Evolutionary conservation across 208 protist genomes (phyloP).

Genomic region (Crithidia sp.): DNA sequence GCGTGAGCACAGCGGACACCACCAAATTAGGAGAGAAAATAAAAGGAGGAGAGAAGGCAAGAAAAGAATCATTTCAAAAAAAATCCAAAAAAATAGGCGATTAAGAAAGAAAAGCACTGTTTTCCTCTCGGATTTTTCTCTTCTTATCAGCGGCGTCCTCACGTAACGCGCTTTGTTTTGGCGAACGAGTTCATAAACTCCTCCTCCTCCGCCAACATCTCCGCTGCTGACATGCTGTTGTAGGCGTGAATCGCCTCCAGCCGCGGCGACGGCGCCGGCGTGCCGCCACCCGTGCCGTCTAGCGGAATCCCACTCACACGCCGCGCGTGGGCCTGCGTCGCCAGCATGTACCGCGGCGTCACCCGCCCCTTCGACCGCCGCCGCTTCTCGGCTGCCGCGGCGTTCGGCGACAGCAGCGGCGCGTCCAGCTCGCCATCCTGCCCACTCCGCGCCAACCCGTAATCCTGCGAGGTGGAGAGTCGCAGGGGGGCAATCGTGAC

Average conservation of each 20-base stretch:
- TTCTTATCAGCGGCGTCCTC: neutral
- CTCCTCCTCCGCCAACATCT: conserved; percentile 54
- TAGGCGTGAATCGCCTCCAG: conserved; percentile 16
- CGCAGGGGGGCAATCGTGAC: conserved; percentile 7
- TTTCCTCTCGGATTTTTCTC: neutral
- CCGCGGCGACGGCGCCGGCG: neutral
- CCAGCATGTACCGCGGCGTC: conserved; percentile 50
- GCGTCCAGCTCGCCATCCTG: conserved; percentile 4
- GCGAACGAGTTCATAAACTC: conserved; percentile 59
- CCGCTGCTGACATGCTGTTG: conserved; percentile 37
- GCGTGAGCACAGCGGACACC: too few relatives aligned
- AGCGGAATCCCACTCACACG: conserved; percentile 12
- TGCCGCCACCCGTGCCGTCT: neutral
- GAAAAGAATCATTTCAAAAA: conserved; percentile 7
- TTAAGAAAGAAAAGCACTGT: neutral
- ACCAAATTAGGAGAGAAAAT: neutral
- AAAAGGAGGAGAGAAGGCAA: neutral
- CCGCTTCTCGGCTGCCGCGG: conserved; percentile 5
- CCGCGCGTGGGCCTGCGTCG: conserved; percentile 36
- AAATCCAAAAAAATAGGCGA: conserved; percentile 4
- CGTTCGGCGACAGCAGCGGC: neutral
- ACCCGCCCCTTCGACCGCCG: conserved; percentile 10
- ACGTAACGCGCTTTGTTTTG: conserved; percentile 26
- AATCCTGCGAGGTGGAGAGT: conserved; percentile 2
- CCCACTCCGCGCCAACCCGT: neutral